phyloP scores from a whole-genome alignment of 176 grass and related monocot genomes.

The Phyllostachys edulis region DNA sequence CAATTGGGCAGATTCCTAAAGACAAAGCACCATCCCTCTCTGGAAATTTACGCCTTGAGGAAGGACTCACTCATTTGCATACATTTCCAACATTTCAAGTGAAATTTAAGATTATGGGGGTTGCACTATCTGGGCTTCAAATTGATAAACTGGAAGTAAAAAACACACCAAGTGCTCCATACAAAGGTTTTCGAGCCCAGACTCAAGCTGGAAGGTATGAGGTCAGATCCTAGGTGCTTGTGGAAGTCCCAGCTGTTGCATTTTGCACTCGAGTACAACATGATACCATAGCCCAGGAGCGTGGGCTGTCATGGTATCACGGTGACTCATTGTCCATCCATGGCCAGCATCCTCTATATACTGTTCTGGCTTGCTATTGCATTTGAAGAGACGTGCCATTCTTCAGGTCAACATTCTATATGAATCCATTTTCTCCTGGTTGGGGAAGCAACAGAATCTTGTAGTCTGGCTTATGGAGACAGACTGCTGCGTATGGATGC shows the following conservation, averaged over 20 bases:
- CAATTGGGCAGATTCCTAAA: constrained; percentile 90
- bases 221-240: constrained; percentile 59
- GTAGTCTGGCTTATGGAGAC: neutral
- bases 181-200: constrained; percentile 90
- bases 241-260: neutral
- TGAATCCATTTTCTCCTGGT: neutral
- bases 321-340: neutral
- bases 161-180: constrained; percentile 62
- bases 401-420: neutral
- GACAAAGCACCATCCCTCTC: constrained; percentile 82
- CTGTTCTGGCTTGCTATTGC: neutral
- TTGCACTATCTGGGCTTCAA: constrained; percentile 82
- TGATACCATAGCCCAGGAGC: neutral
- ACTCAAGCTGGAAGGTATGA: constrained; percentile 90
- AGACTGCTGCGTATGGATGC: neutral
- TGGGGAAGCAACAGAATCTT: neutral
- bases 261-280: neutral
- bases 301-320: neutral
- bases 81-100: constrained; percentile 69
- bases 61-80: constrained; percentile 67
- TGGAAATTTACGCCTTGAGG: constrained; percentile 74
- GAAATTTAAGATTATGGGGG: constrained; percentile 89
- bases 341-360: neutral
- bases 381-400: neutral
- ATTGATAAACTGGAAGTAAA: constrained; percentile 86